phyloP scores from a whole-genome alignment of 495 filamentous ascomycete genomes.

The Delitschia confertaspora region DNA sequence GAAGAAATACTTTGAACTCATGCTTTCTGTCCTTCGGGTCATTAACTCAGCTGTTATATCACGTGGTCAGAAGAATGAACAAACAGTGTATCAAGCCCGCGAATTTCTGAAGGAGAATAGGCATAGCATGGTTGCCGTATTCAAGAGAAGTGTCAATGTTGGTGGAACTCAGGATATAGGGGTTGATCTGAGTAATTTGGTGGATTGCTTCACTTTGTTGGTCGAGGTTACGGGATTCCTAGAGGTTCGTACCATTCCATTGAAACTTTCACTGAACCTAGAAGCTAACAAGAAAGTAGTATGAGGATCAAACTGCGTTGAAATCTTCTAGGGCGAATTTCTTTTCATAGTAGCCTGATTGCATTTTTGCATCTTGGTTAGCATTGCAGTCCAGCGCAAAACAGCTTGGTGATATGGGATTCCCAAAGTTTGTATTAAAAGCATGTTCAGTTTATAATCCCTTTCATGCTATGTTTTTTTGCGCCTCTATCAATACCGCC shows the following conservation, averaged over 20 bases:
- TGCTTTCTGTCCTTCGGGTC: conserved; percentile 72
- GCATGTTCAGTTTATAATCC: too few species aligned
- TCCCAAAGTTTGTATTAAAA: too few species aligned
- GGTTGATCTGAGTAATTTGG: conserved; percentile 44
- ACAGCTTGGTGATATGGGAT: too few species aligned
- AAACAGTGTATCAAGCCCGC: conserved; percentile 61
- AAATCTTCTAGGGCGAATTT: conserved; percentile 11
- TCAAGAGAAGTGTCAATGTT: conserved; percentile 81
- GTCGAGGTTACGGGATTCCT: conserved; percentile 53
- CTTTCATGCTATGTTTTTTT: too few species aligned
- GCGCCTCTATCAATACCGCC: too few species aligned
- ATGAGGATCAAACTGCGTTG: conserved; percentile 15
- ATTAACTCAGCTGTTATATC: conserved; percentile 70
- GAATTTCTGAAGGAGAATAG: conserved; percentile 73
- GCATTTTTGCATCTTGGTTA: too few species aligned
- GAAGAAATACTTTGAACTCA: conserved; percentile 70
- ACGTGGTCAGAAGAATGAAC: conserved; percentile 70
- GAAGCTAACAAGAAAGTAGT: conserved; percentile 16
- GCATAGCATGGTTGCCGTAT: conserved; percentile 70
- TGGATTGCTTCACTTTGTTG: conserved; percentile 52
- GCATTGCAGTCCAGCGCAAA: too few species aligned
- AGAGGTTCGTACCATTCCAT: conserved; percentile 40
- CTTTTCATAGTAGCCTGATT: conserved; percentile 16
- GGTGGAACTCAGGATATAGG: conserved; percentile 39
- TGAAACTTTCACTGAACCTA: neutral